Percentiles rank a stretch among this genome's conserved stretches.
These are phyloP conservation scores for Cutaneotrichosporon sp. DNA, from an alignment of 1,284 basidiomycete species.

Conservation along the genomic window DNA sequence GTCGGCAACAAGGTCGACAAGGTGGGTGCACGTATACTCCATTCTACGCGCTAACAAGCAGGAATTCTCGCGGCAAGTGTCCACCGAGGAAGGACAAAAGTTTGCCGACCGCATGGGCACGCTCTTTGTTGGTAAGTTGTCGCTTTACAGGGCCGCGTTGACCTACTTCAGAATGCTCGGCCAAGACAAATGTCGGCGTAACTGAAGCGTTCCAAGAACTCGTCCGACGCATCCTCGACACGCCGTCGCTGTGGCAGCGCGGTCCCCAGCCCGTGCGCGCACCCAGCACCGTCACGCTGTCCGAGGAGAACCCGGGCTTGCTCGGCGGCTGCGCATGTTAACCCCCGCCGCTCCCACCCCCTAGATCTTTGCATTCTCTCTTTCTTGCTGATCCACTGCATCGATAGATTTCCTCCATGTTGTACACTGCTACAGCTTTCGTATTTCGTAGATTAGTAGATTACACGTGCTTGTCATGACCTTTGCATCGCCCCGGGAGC, in stretches of 20 bases:
- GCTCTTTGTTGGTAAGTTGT: slow-evolving; percentile 83
- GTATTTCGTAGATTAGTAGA: background rate
- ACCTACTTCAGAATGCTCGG: slow-evolving; percentile 52
- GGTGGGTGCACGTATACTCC: slow-evolving; percentile 52
- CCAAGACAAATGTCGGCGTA: slow-evolving; percentile 79
- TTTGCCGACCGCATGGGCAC: slow-evolving; percentile 78
- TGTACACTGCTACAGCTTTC: background rate
- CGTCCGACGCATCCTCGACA: slow-evolving; percentile 56
- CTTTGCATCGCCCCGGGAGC: too few relatives aligned
- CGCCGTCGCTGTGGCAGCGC: slow-evolving; percentile 41
- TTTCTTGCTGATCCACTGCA: background rate
- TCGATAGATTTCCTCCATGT: background rate
- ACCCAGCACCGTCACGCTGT: slow-evolving; percentile 5
- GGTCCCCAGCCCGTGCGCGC: slow-evolving; percentile 17
- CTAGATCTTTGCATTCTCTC: background rate
- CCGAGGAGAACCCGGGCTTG: slow-evolving; percentile 14
- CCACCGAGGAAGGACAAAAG: slow-evolving; percentile 67
- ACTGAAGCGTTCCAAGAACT: slow-evolving; percentile 73
- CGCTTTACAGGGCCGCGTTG: slow-evolving; percentile 58
- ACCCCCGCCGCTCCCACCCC: background rate
- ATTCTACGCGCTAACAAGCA: background rate
- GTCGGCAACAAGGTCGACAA: slow-evolving; percentile 95
- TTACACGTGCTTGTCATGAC: background rate
- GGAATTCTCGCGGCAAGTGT: slow-evolving; percentile 69
- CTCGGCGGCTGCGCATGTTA: slow-evolving; percentile 21